These are phyloP conservation scores for Populus simonii DNA, from an alignment of 345 rosid genomes.

Conservation along the genomic window DNA sequence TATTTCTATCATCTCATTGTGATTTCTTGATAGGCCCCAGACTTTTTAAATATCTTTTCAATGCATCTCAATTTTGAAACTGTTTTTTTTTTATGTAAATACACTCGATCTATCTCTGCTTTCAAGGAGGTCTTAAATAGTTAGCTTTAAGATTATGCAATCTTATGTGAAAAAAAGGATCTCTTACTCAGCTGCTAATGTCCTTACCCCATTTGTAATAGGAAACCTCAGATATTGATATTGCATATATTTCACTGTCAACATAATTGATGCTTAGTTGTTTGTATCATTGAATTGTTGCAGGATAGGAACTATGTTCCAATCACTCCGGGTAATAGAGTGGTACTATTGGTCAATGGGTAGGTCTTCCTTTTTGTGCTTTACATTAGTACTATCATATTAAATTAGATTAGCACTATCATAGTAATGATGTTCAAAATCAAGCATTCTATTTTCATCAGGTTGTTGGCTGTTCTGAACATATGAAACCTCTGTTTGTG, in stretches of 20 bases:
- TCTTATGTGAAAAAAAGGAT: neutral
- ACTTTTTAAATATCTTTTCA: neutral
- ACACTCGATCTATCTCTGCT: neutral
- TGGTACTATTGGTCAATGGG: slow-evolving; percentile 97
- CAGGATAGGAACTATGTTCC: slow-evolving; percentile 97
- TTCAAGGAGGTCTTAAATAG: neutral
- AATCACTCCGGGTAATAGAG: slow-evolving; percentile 80
- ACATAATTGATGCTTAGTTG: neutral
- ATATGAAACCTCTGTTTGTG: neutral
- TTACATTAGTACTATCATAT: neutral
- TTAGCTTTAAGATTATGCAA: neutral
- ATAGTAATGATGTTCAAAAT: neutral
- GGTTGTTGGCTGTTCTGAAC: neutral
- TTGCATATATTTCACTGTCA: neutral
- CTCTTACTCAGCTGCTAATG: neutral
- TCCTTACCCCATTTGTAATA: neutral
- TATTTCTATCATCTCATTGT: neutral
- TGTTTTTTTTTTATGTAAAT: neutral
- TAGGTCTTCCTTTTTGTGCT: slow-evolving; percentile 33
- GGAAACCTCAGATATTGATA: neutral
- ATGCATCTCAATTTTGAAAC: neutral
- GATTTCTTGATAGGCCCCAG: neutral
- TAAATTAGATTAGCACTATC: neutral
- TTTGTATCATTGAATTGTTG: slow-evolving; percentile 25
- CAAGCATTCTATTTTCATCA: neutral